Conservation (phyloP, 164 flowering plant genomes). For the Aristolochia contorta region DNA sequence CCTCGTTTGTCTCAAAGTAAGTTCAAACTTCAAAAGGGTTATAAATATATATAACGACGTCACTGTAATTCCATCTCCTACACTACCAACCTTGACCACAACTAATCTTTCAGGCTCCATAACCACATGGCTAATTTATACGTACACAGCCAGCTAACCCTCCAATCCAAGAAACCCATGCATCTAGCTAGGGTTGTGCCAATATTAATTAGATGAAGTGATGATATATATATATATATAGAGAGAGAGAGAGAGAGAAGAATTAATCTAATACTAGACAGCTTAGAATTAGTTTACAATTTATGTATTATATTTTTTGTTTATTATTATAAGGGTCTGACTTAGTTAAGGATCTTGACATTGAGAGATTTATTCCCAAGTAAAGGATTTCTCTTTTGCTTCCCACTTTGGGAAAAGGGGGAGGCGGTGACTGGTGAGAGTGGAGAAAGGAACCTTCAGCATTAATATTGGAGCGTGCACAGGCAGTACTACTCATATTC, state of each 20-base stretch:
- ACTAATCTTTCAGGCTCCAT: neutral
- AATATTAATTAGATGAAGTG: neutral
- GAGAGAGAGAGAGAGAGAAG: too few relatives aligned
- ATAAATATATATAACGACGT: too few relatives aligned
- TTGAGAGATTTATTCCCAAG: neutral
- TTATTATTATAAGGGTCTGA: constrained; percentile 1
- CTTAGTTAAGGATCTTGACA: constrained; percentile 1
- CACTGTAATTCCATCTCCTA: neutral
- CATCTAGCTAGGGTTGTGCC: neutral
- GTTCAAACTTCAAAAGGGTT: neutral
- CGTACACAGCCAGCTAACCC: too few relatives aligned
- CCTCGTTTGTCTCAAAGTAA: neutral
- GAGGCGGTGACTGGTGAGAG: neutral
- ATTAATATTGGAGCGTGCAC: too few relatives aligned
- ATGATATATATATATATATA: too few relatives aligned
- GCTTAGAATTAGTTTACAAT: too few relatives aligned
- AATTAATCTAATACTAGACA: neutral
- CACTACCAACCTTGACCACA: neutral
- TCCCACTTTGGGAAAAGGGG: neutral
- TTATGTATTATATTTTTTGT: too few relatives aligned
- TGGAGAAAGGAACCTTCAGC: too few relatives aligned
- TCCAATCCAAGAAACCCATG: too few relatives aligned
- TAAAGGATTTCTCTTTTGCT: neutral
- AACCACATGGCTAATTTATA: neutral
- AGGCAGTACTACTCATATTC: too few relatives aligned